Evolutionary conservation across 2,329 filamentous ascomycete genomes (phyloP).

Genomic region (Periconia sp.): DNA sequence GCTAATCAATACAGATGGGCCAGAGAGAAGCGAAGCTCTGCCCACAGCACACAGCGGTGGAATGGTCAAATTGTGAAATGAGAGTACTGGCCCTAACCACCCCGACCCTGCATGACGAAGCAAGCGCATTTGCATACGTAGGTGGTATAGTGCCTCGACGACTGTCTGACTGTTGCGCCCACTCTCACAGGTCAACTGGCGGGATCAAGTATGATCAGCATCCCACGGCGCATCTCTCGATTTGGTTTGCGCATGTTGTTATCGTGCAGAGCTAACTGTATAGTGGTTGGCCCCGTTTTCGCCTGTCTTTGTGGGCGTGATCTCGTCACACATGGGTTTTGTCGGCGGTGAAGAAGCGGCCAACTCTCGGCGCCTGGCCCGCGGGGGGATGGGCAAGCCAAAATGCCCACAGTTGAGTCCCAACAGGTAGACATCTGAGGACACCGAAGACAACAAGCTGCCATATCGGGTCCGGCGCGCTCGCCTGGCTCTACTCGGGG

Average conservation of each 20-base stretch:
- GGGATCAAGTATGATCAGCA: slow-evolving; percentile 25
- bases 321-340: slow-evolving; percentile 23
- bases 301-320: slow-evolving; percentile 4
- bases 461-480: slow-evolving; percentile 7
- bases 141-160: slow-evolving; percentile 21
- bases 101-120: slow-evolving; percentile 33
- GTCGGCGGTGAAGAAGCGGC: slow-evolving; percentile 34
- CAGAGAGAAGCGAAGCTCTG: neutral
- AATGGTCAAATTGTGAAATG: neutral
- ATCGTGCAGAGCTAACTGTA: slow-evolving; percentile 10
- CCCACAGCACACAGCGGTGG: neutral
- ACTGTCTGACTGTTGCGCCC: slow-evolving; percentile 18
- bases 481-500: slow-evolving; percentile 2
- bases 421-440: neutral
- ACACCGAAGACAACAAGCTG: slow-evolving; percentile 3
- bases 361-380: slow-evolving; percentile 10
- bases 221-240: slow-evolving; percentile 23
- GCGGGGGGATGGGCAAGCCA: slow-evolving; percentile 14
- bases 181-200: slow-evolving; percentile 11
- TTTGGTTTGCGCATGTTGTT: slow-evolving; percentile 25
- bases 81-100: no score
- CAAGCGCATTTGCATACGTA: slow-evolving; percentile 29
- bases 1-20: neutral
- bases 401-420: neutral
- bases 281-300: slow-evolving; percentile 8